Base-by-base conservation (phyloP, 148 eudicot species). In the Camellia sinensis region DNA sequence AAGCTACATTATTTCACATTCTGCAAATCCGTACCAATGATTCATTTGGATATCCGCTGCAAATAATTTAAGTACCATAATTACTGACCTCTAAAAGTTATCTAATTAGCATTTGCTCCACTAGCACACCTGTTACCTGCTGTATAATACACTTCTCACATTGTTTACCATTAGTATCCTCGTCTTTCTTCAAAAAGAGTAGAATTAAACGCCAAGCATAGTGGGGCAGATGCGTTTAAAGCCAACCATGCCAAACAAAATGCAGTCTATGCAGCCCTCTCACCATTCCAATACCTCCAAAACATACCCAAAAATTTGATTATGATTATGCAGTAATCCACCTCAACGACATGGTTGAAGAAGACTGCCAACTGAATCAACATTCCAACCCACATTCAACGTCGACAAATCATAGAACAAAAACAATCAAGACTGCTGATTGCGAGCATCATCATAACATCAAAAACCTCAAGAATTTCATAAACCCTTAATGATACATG, bases 341-440 rank as follows among this genome's bases (percentile, higher is more conserved):
- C 19, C 19, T 62, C 19, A 6, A 13, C 5, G 7, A 57, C n/a
- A 52, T 15, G 45, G 29, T 13, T 29, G 48, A 17, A 64, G 17
- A 77, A 21, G 72, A 54, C 52, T 37, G 22, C 10, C 44, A 53
- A 18, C 37, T 67, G 45, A 59, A 67, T 22, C 52, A 78, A 78
- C 3, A 29, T 37, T 29, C 73, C 18, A 57, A 62, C 18, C 56
- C 63, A 22, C 41, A 50, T 72, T 52, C 60, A 3, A 53, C 1
- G 21, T 56, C 13, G n/a, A n/a, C 75, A 72, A 18, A 12, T 10
- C 76, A n/a, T n/a, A n/a, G n/a, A n/a, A n/a, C n/a, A n/a, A n/a
- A 21, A 19, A 40, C 8, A n/a, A 64, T 12, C 60, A 44, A 64
- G 57, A 63, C 68, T 12, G 21, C 56, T 21, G 69, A n/a, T 76